Conservation (phyloP, 495 filamentous ascomycete genomes). For the Podospora comata region DNA sequence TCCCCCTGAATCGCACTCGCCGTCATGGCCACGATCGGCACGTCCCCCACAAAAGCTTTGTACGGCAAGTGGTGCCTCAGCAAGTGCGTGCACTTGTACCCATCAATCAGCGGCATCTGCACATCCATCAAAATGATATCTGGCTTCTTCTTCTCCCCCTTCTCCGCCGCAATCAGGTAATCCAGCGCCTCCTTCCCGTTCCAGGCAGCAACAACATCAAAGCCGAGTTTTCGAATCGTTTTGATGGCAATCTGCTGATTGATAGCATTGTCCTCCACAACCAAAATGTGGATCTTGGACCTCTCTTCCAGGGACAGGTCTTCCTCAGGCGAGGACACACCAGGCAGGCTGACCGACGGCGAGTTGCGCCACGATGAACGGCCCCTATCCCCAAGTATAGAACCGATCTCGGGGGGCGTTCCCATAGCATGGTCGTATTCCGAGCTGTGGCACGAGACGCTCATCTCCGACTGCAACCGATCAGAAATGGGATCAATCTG, state of each 20-base stretch:
- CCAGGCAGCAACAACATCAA: conserved; percentile 64
- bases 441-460: conserved; percentile 56
- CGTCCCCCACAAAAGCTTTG: conserved; percentile 47
- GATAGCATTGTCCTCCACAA: conserved; percentile 79
- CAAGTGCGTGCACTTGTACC: conserved; percentile 70
- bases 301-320: conserved; percentile 48
- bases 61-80: conserved; percentile 61
- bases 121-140: conserved; percentile 89
- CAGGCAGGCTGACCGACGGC: conserved; percentile 33
- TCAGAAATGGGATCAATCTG: conserved; percentile 56
- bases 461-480: conserved; percentile 59
- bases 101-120: conserved; percentile 80
- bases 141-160: conserved; percentile 47
- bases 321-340: conserved; percentile 28
- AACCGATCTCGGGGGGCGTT: conserved; percentile 26
- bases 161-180: conserved; percentile 47
- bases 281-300: conserved; percentile 57
- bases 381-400: conserved; percentile 29
- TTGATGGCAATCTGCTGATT: conserved; percentile 77
- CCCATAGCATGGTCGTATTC: conserved; percentile 43
- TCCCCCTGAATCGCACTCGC: conserved; percentile 80
- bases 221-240: conserved; percentile 72
- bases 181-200: conserved; percentile 77
- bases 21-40: conserved; percentile 80
- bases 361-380: conserved; percentile 33